Conservation (phyloP, 1,284 basidiomycete genomes). For the Leccinum angustisporum region DNA sequence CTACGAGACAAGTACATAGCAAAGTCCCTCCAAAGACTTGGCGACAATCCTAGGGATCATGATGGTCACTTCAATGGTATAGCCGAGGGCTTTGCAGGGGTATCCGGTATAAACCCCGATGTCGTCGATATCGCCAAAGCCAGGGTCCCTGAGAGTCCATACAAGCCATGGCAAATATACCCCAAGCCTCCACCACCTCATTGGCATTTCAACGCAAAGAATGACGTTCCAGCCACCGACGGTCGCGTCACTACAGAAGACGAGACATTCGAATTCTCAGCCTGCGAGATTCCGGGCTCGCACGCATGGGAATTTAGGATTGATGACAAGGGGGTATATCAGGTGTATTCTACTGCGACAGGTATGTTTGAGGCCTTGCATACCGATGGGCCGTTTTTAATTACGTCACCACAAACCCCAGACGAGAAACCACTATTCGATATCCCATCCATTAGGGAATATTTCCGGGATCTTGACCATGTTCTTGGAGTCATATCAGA, state of each 20-base stretch:
- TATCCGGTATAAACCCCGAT: conserved; percentile 67
- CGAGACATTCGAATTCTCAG: conserved; percentile 65
- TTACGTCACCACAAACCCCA: conserved; percentile 1
- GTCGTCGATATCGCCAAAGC: conserved; percentile 40
- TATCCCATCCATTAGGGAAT: conserved; percentile 88
- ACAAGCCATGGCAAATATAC: conserved; percentile 81
- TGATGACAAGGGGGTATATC: conserved; percentile 86
- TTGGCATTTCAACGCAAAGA: conserved; percentile 79
- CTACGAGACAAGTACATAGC: conserved; percentile 92
- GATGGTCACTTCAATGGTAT: conserved; percentile 74
- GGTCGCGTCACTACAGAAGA: conserved; percentile 36
- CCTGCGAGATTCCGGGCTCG: conserved; percentile 69
- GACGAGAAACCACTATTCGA: conserved; percentile 64
- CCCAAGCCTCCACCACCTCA: conserved; percentile 89
- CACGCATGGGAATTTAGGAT: conserved; percentile 67
- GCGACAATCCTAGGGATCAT: conserved; percentile 89
- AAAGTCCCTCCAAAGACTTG: conserved; percentile 81
- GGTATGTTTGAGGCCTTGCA: conserved; percentile 33
- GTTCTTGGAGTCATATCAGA: conserved; percentile 84
- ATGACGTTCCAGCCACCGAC: conserved; percentile 50
- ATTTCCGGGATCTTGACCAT: conserved; percentile 96
- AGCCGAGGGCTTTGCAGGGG: conserved; percentile 57
- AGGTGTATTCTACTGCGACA: conserved; percentile 61
- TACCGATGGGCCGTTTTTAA: background rate
- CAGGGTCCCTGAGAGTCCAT: conserved; percentile 33